A percentile compares a stretch with the other conserved stretches of the same genome.
phyloP scores from a whole-genome alignment of 768 basidiomycete species.

The Neoboletus subvelutipes region DNA sequence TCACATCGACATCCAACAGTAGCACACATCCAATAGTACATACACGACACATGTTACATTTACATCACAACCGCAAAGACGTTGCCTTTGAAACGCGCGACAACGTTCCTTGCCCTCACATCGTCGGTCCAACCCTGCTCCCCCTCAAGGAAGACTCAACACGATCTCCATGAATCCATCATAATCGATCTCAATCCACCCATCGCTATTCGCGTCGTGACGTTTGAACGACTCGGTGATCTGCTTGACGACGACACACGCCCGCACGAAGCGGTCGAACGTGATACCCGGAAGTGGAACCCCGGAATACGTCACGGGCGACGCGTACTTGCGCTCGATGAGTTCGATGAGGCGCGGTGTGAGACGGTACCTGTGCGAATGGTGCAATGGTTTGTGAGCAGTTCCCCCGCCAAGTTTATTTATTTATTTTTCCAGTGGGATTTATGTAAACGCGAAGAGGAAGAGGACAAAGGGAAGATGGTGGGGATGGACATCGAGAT shows the following conservation, averaged over 20 bases:
- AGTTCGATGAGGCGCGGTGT: constrained; percentile 63
- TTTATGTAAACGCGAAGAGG: too few species aligned
- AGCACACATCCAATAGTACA: constrained; percentile 11
- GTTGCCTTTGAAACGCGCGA: not conserved
- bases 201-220: constrained; percentile 63
- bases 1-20: not conserved
- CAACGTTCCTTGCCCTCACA: not conserved
- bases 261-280: constrained; percentile 85
- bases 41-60: constrained; percentile 3
- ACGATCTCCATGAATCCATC: constrained; percentile 56
- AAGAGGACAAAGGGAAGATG: not conserved
- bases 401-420: too few species aligned
- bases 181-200: constrained; percentile 52
- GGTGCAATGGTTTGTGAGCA: not conserved
- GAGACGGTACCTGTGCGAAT: constrained; percentile 53
- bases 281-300: constrained; percentile 59
- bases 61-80: not conserved
- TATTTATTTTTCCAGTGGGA: not conserved
- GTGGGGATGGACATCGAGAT: not conserved
- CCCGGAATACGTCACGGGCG: constrained; percentile 34
- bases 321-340: constrained; percentile 75
- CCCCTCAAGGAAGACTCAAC: constrained; percentile 41
- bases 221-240: constrained; percentile 67
- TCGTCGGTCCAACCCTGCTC: not conserved
- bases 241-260: constrained; percentile 81